Evolutionary conservation across 2,329 filamentous ascomycete genomes (phyloP), one percentile per base, ranked within the genome.

Genomic region (Aspergillus puulaauensis): DNA sequence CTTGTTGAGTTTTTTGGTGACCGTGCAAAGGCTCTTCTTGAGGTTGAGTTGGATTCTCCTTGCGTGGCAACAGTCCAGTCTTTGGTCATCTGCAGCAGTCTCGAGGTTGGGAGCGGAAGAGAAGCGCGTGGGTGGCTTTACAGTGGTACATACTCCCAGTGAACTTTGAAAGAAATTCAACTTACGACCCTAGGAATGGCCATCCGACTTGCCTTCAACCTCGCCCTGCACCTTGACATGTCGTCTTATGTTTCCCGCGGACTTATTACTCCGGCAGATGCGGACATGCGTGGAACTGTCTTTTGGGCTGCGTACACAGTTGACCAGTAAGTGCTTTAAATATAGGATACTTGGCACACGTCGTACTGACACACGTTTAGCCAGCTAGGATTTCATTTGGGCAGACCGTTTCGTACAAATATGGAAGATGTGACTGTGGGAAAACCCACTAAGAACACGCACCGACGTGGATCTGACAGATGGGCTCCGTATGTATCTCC

Each of bases 301-400:
- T 77, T 77, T 47, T 77, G 75, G 75, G 68, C 66, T 7, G 66
- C 67, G 19, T 76, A 70, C 54, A 64, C 35, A 2, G 49, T 53
- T 23, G 55, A 57, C 17, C 50, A 45, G 50, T 53, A 31, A 31
- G 37, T 6, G 35, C 5, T 7, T 21, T 17, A 21, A 5, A n/a
- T 8, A 41, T 24, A 11, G 12, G n/a, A 9, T 31, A 17, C 4
- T 12, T 24, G 11, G 8, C 2, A 23, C 19, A 9, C 19, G 6
- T n/a, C 21, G 2, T 3, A 31, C 48, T 51, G n/a, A 51, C 23
- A 51, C 2, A 19, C 2, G 4, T 11, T 11, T 3, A 43, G 48
- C 17, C 35, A 51, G 23, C 23, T 51, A 41, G 48, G 48, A 33
- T 51, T 51, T 24, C 37, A 51, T 12, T 37, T 51, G 8, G 48